Evolutionary conservation across 805 yeast species (phyloP).

Genomic region (Saccharomycopsis sp.): DNA sequence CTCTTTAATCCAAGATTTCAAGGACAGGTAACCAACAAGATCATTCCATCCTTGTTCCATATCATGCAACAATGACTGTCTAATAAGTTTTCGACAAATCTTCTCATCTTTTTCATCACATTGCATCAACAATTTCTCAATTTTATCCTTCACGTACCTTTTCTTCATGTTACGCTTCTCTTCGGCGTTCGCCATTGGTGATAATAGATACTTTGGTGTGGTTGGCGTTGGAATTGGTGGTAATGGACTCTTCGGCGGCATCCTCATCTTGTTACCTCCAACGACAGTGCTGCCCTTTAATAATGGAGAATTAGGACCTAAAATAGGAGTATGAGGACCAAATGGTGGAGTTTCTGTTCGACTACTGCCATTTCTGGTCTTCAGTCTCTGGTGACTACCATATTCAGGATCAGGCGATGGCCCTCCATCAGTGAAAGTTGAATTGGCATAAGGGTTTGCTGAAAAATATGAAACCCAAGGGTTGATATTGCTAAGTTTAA

Average conservation of each 20-base stretch:
- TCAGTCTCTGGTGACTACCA: neutral
- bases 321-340: neutral
- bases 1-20: neutral
- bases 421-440: neutral
- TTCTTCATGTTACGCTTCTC: slow-evolving; percentile 1
- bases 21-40: neutral
- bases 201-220: neutral
- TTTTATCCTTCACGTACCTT: neutral
- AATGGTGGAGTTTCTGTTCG: neutral
- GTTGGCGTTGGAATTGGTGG: slow-evolving; percentile 26
- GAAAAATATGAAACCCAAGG: slow-evolving; percentile 1
- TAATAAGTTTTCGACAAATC: neutral
- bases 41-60: neutral
- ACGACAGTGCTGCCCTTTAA: neutral
- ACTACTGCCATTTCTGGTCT: neutral
- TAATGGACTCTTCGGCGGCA: slow-evolving; percentile 10
- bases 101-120: neutral
- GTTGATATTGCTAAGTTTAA: no score
- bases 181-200: neutral
- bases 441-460: slow-evolving; percentile 24
- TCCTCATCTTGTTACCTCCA: neutral
- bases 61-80: neutral
- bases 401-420: no score
- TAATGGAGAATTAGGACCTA: neutral
- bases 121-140: neutral